Evolutionary conservation across 1,284 basidiomycete species (phyloP).

Genomic region (Ganoderma multipileum): DNA sequence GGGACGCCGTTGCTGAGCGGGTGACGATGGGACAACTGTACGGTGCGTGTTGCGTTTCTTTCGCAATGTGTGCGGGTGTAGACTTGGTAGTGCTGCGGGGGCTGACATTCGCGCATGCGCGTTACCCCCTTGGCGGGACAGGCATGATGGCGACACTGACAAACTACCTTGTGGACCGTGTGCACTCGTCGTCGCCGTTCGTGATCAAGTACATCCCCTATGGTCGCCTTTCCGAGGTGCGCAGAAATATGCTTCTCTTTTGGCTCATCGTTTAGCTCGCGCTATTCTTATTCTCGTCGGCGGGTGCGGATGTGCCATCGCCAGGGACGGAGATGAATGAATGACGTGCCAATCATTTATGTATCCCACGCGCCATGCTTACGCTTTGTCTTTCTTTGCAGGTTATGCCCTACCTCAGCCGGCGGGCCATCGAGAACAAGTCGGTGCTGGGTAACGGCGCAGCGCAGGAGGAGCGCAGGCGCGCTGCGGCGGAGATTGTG

Average conservation of each 20-base stretch:
- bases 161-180: slow-evolving; percentile 66
- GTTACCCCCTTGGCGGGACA: slow-evolving; percentile 36
- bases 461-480: slow-evolving; percentile 53
- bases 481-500: slow-evolving; percentile 49
- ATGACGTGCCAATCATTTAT: slow-evolving; percentile 1
- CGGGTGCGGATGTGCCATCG: not conserved
- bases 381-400: slow-evolving; percentile 29
- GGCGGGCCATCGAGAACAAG: slow-evolving; percentile 77
- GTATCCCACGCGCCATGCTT: not conserved
- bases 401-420: slow-evolving; percentile 72
- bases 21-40: slow-evolving; percentile 86
- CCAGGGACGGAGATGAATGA: slow-evolving; percentile 5
- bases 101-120: not conserved
- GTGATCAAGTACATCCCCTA: slow-evolving; percentile 89
- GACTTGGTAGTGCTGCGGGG: not conserved
- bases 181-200: slow-evolving; percentile 66
- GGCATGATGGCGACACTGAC: slow-evolving; percentile 89
- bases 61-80: not conserved
- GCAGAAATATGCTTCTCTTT: not conserved
- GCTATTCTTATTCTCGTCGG: not conserved
- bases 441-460: slow-evolving; percentile 62
- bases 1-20: slow-evolving; percentile 67
- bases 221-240: slow-evolving; percentile 75
- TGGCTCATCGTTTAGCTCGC: slow-evolving; percentile 1
- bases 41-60: slow-evolving; percentile 54